phyloP scores from a whole-genome alignment of 768 basidiomycete species.

The Leccinellum albellum region DNA sequence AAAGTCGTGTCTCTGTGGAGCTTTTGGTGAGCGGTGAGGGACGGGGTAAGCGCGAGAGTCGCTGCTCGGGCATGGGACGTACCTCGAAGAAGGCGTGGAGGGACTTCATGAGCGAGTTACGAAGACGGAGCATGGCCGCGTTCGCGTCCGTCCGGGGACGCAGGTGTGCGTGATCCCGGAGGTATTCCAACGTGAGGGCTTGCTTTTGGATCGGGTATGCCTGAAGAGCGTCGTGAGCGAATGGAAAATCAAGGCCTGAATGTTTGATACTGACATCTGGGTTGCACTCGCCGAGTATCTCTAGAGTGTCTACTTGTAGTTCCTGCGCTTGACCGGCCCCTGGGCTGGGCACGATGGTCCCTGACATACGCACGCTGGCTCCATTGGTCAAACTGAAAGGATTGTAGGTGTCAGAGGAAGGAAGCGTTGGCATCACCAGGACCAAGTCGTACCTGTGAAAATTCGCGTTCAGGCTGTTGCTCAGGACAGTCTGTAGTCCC shows the following conservation, averaged over 20 bases:
- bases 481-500: constrained; percentile 79
- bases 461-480: constrained; percentile 20
- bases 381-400: constrained; percentile 48
- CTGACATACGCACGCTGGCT: constrained; percentile 48
- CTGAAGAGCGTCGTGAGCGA: constrained; percentile 36
- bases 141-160: constrained; percentile 72
- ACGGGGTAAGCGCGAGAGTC: background rate
- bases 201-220: constrained; percentile 92
- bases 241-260: background rate
- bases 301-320: constrained; percentile 44
- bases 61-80: constrained; percentile 18
- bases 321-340: constrained; percentile 53
- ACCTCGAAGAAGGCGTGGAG: constrained; percentile 75
- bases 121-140: constrained; percentile 71
- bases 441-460: constrained; percentile 15
- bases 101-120: constrained; percentile 52
- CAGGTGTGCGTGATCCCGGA: constrained; percentile 86
- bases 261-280: constrained; percentile 41
- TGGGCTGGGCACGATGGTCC: constrained; percentile 43
- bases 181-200: constrained; percentile 67
- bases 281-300: constrained; percentile 54
- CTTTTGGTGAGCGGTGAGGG: constrained; percentile 14
- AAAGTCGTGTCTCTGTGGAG: constrained; percentile 68
- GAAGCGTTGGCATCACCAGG: background rate
- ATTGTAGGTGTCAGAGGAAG: constrained; percentile 4